Percentiles rank a stretch among this genome's conserved stretches.
Evolutionary conservation across 495 filamentous ascomycete genomes (phyloP).

Genomic region (Penicillium maclennaniae): DNA sequence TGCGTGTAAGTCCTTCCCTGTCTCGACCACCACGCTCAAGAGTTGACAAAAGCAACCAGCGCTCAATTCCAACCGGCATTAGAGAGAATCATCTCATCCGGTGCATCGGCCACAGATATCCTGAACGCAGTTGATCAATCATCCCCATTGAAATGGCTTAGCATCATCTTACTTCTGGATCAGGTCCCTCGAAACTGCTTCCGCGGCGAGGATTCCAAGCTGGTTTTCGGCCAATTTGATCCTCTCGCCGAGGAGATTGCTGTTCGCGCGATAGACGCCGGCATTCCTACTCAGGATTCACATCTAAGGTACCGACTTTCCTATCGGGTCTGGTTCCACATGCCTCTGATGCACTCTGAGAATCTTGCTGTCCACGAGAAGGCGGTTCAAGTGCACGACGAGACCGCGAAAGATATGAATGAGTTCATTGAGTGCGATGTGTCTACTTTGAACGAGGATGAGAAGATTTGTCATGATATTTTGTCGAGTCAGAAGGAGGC

Average conservation of each 20-base stretch:
- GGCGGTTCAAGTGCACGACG: constrained; percentile 19
- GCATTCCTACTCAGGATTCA: constrained; percentile 13
- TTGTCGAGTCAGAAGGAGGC: constrained; percentile 12
- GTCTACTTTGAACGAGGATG: constrained; percentile 11
- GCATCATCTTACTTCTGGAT: constrained; percentile 26
- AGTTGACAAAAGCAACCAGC: constrained; percentile 9
- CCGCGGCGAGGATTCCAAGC: constrained; percentile 24
- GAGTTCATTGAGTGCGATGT: constrained; percentile 14
- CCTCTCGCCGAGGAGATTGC: constrained; percentile 26
- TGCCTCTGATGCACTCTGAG: constrained; percentile 36
- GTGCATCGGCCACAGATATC: constrained; percentile 18
- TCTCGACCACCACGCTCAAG: not conserved
- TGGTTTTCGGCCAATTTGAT: constrained; percentile 29
- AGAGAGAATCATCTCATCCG: constrained; percentile 20
- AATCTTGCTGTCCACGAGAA: constrained; percentile 22
- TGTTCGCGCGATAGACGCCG: constrained; percentile 14
- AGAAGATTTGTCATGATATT: constrained; percentile 14
- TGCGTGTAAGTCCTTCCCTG: constrained; percentile 24
- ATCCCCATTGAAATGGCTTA: constrained; percentile 23
- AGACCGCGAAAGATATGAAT: constrained; percentile 17
- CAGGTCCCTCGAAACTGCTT: constrained; percentile 35
- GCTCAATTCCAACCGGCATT: constrained; percentile 25
- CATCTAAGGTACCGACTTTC: constrained; percentile 25
- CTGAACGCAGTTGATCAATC: constrained; percentile 17
- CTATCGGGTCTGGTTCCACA: constrained; percentile 30